Conservation (phyloP, 176 grass and related monocot genomes). For the Carex cristatella region DNA sequence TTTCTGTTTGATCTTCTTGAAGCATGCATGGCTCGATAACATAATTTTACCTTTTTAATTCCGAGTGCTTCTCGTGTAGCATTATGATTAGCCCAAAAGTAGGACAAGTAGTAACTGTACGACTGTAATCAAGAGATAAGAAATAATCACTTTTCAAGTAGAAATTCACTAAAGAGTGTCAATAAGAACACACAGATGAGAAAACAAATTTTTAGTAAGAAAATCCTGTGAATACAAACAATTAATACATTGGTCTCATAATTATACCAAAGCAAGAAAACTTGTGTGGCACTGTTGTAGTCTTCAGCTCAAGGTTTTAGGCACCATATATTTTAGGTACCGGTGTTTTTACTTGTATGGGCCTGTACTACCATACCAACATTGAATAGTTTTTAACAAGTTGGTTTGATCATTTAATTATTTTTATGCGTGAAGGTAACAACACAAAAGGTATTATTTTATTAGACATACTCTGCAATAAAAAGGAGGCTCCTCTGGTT, state of each 20-base stretch:
- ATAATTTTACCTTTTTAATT: slow-evolving; percentile 32
- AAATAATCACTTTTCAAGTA: neutral
- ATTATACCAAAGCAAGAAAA: neutral
- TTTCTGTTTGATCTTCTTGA: neutral
- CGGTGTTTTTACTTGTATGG: neutral
- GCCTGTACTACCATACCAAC: neutral
- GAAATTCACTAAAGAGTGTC: neutral
- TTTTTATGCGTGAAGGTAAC: neutral
- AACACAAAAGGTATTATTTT: neutral
- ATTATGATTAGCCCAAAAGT: slow-evolving; percentile 47
- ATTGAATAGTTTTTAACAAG: neutral
- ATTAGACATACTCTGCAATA: slow-evolving; percentile 34
- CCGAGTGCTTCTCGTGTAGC: slow-evolving; percentile 27
- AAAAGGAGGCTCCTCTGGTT: slow-evolving; percentile 21
- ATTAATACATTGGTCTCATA: neutral
- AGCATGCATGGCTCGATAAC: neutral
- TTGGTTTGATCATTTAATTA: neutral
- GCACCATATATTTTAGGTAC: neutral
- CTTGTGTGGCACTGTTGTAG: neutral
- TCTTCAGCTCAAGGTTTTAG: neutral
- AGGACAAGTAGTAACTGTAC: slow-evolving; percentile 36
- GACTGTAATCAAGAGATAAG: slow-evolving; percentile 19
- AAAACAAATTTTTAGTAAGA: neutral
- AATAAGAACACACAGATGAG: neutral
- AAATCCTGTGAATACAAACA: neutral